A percentile compares a stretch with the other conserved stretches of the same genome.
Evolutionary conservation across 208 protist genomes (phyloP).

Genomic region (Leishmania lainsoni): DNA sequence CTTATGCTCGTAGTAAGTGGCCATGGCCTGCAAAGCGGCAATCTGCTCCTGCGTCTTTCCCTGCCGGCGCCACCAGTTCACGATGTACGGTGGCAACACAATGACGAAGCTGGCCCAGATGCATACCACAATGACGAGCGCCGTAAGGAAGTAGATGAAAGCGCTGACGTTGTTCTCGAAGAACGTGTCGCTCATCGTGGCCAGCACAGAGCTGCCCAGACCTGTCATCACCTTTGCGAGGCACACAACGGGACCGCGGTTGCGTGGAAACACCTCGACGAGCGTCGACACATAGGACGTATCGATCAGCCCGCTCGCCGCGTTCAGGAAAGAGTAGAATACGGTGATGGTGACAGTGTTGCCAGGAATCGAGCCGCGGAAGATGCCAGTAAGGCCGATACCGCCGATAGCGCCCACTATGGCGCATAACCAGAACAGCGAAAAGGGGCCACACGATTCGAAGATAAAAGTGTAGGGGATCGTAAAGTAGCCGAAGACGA

Average conservation of each 20-base stretch:
- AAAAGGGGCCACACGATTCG: slow-evolving; percentile 54
- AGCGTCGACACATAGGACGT: slow-evolving; percentile 55
- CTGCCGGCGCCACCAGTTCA: slow-evolving; percentile 67
- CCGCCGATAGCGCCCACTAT: slow-evolving; percentile 41
- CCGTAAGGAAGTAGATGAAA: slow-evolving; percentile 67
- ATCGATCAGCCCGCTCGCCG: slow-evolving; percentile 53
- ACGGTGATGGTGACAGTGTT: slow-evolving; percentile 54
- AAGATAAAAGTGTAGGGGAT: slow-evolving; percentile 70
- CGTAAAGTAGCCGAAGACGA: slow-evolving; percentile 75
- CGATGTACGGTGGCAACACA: slow-evolving; percentile 64
- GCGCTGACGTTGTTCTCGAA: slow-evolving; percentile 46
- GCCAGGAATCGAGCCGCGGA: slow-evolving; percentile 45
- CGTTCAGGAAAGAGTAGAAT: slow-evolving; percentile 68
- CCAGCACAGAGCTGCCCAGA: slow-evolving; percentile 63
- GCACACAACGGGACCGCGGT: slow-evolving; percentile 63
- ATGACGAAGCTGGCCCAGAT: slow-evolving; percentile 46
- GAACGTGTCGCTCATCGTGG: slow-evolving; percentile 48
- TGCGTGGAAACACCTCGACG: slow-evolving; percentile 66
- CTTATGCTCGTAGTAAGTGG: slow-evolving; percentile 52
- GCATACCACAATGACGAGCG: slow-evolving; percentile 42
- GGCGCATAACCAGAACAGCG: slow-evolving; percentile 41
- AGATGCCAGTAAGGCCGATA: slow-evolving; percentile 38
- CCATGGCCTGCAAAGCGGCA: slow-evolving; percentile 28
- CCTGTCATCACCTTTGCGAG: slow-evolving; percentile 80
- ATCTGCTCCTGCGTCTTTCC: slow-evolving; percentile 49